Evolutionary conservation across 345 rosid genomes (phyloP).

Genomic region (Lepidium aucheri): DNA sequence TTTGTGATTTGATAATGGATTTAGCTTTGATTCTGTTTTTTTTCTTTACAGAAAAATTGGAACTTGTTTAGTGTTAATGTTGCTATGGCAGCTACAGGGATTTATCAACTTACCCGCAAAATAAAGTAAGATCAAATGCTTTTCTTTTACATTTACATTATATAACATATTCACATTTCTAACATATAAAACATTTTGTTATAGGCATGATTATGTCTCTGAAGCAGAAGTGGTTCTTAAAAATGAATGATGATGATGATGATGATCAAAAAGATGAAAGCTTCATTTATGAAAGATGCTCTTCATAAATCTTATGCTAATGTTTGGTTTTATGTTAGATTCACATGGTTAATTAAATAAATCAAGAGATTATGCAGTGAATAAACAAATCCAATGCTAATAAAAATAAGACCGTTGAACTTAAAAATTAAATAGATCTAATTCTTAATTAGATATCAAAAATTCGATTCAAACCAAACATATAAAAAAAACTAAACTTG

Average conservation of each 20-base stretch:
- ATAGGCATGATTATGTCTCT: constrained; percentile 58
- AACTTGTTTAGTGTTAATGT: constrained; percentile 76
- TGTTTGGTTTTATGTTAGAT: not conserved
- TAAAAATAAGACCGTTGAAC: not conserved
- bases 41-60: constrained; percentile 70
- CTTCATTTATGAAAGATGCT: not conserved
- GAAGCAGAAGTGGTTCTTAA: constrained; percentile 37
- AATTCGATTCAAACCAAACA: not conserved
- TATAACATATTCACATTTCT: too few species aligned
- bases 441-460: not conserved
- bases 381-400: not conserved
- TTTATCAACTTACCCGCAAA: constrained; percentile 79
- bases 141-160: not conserved
- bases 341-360: too few species aligned
- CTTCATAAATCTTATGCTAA: not conserved
- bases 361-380: too few species aligned
- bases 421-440: not conserved
- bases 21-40: not conserved
- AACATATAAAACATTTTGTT: not conserved
- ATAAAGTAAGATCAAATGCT: constrained; percentile 41
- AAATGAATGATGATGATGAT: constrained; percentile 47
- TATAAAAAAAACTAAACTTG: not conserved
- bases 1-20: not conserved
- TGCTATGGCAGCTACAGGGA: constrained; percentile 79
- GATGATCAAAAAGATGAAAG: not conserved